Percentiles rank a stretch among this genome's conserved stretches.
Conservation (phyloP, 768 basidiomycete species). For the Xerocomus potaroensis region DNA sequence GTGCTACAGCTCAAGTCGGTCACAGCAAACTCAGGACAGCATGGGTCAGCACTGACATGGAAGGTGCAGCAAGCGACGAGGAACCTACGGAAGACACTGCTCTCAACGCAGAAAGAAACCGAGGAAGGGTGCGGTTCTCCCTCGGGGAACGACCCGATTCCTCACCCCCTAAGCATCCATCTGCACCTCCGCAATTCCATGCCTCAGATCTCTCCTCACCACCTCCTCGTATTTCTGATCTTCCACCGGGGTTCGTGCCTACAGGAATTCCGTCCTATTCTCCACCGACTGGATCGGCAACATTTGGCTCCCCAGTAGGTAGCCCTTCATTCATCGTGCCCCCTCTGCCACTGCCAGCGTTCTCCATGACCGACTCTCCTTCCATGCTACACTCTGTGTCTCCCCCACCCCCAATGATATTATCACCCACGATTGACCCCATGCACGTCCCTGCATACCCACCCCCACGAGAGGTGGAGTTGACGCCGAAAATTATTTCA, state of each 20-base stretch:
- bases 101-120: conserved; percentile 4
- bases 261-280: conserved; percentile 18
- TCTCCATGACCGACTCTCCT: conserved; percentile 19
- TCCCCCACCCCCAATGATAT: neutral
- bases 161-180: conserved; percentile 9
- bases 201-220: conserved; percentile 13
- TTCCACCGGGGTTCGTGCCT: conserved; percentile 30
- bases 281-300: conserved; percentile 7
- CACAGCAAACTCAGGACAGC: conserved; percentile 25
- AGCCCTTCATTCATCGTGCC: conserved; percentile 9
- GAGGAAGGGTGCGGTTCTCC: conserved; percentile 17
- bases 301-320: conserved; percentile 6
- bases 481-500: conserved; percentile 63
- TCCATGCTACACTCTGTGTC: conserved; percentile 13
- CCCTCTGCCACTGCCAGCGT: conserved; percentile 20
- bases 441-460: conserved; percentile 18
- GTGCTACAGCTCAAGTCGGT: conserved; percentile 16
- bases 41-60: conserved; percentile 44
- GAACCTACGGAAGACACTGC: conserved; percentile 20
- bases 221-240: conserved; percentile 14
- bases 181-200: conserved; percentile 11
- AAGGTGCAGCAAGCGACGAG: conserved; percentile 29
- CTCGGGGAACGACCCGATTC: conserved; percentile 12
- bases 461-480: conserved; percentile 32
- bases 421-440: conserved; percentile 1